These are phyloP conservation scores for Calonectria naviculata DNA, from an alignment of 2,329 filamentous ascomycete species.

Conservation along the genomic window DNA sequence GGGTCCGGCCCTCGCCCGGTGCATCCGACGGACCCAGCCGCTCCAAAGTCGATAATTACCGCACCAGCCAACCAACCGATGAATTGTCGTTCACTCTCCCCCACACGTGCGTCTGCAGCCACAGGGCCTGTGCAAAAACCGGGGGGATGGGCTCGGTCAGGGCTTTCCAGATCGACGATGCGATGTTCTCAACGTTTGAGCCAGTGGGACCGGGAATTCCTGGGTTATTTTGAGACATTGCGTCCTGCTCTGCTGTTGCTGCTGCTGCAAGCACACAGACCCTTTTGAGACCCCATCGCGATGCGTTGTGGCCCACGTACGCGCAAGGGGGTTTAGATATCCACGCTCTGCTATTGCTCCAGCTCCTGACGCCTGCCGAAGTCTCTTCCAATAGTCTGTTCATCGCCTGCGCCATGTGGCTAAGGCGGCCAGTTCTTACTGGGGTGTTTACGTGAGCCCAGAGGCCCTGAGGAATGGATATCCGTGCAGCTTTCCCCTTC, in stretches of 20 bases:
- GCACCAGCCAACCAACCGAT: neutral
- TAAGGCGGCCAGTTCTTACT: neutral
- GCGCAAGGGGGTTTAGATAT: neutral
- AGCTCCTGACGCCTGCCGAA: neutral
- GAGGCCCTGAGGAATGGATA: neutral
- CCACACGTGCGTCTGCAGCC: neutral
- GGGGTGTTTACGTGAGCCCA: neutral
- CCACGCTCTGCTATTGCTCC: neutral
- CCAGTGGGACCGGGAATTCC: neutral
- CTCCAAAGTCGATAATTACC: neutral
- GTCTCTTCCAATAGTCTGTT: constrained; percentile 1
- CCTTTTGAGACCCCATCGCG: neutral
- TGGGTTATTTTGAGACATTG: neutral
- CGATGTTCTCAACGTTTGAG: neutral
- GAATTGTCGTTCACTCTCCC: neutral
- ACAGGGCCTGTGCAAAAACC: neutral
- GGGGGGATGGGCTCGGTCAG: neutral
- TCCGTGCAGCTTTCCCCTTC: neutral
- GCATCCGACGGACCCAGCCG: neutral
- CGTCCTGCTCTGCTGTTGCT: too few relatives aligned
- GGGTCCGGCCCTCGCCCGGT: neutral
- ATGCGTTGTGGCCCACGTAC: neutral
- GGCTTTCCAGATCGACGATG: neutral
- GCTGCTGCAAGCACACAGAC: neutral
- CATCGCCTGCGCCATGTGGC: neutral